A percentile compares a stretch with the other conserved stretches of the same genome.
phyloP scores from a whole-genome alignment of 495 filamentous ascomycete species.

The Neurospora sp. region DNA sequence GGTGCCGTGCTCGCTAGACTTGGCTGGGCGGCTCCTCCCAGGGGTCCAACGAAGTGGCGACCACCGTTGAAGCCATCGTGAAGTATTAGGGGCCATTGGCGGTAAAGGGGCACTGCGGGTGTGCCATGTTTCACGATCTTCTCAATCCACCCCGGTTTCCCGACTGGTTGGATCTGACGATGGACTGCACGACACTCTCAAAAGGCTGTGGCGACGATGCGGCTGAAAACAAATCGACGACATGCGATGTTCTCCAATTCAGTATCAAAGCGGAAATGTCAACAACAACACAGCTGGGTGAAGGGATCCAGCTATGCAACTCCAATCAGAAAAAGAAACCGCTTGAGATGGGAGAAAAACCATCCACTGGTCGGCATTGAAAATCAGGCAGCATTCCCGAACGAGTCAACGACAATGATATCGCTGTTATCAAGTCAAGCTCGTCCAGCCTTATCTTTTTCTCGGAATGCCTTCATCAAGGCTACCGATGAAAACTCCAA shows the following conservation, averaged over 20 bases:
- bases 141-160: not conserved
- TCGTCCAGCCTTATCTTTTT: not conserved
- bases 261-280: not conserved
- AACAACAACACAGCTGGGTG: not conserved
- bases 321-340: not conserved
- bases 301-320: not conserved
- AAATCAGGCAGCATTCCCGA: not conserved
- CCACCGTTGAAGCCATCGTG: slow-evolving; percentile 13
- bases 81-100: slow-evolving; percentile 1
- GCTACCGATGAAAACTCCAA: not conserved
- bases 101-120: not conserved
- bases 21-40: not conserved
- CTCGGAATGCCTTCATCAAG: not conserved
- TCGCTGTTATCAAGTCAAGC: not conserved
- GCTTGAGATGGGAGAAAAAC: not conserved
- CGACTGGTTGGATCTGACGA: not conserved
- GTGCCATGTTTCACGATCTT: not conserved
- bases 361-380: not conserved
- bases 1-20: not conserved
- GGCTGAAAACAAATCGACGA: not conserved
- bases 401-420: not conserved
- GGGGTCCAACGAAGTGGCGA: not conserved
- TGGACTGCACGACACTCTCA: not conserved
- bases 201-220: not conserved
- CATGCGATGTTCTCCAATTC: not conserved